These are phyloP conservation scores for Neonectria coccinea DNA, from an alignment of 2,329 filamentous ascomycete genomes.

Conservation along the genomic window DNA sequence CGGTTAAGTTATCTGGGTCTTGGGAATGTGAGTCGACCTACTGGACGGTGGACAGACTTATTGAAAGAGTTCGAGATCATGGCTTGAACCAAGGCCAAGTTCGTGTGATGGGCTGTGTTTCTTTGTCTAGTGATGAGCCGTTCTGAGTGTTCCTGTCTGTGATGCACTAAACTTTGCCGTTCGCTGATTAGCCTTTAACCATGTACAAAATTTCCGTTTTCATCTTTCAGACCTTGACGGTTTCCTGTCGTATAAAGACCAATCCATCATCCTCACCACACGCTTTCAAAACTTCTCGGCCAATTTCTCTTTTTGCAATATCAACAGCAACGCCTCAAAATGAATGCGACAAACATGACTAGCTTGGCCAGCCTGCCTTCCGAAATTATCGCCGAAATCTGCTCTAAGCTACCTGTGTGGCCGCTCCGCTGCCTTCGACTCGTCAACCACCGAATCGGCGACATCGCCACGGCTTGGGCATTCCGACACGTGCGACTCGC, in stretches of 20 bases:
- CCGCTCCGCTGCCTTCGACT: constrained; percentile 24
- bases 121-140: not conserved
- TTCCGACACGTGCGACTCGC: constrained; percentile 24
- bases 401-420: constrained; percentile 2
- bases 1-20: not conserved
- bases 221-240: not conserved
- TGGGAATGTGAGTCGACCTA: not conserved
- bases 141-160: not conserved
- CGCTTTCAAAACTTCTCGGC: too few species aligned
- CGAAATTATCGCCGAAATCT: constrained; percentile 17
- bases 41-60: too few species aligned
- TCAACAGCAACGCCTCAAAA: constrained; percentile 8
- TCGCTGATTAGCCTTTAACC: not conserved
- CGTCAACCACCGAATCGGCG: constrained; percentile 20
- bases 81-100: not conserved
- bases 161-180: not conserved
- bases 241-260: not conserved
- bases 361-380: constrained; percentile 6
- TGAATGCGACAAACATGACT: not conserved
- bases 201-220: not conserved
- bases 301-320: not conserved
- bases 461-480: constrained; percentile 19
- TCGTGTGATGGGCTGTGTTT: not conserved
- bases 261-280: not conserved
- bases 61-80: too few species aligned